Conservation (phyloP, 176 grass and related monocot genomes). For the Rhynchospora tenuis region DNA sequence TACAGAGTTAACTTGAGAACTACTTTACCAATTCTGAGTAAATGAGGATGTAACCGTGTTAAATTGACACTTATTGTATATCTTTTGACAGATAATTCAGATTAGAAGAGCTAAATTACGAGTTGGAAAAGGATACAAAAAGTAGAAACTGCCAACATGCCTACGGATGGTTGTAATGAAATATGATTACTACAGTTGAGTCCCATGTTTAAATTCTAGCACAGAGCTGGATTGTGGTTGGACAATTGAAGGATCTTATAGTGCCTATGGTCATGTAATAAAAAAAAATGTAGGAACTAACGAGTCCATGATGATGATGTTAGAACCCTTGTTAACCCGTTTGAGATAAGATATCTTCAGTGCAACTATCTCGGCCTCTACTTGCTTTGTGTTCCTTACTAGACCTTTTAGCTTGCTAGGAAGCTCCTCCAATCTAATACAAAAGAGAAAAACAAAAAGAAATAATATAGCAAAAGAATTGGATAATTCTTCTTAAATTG, state of each 20-base stretch:
- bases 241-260: not conserved
- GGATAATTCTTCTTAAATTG: not conserved
- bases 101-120: not conserved
- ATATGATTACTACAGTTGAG: not conserved
- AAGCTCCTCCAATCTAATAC: constrained; percentile 62
- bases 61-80: not conserved
- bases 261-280: not conserved
- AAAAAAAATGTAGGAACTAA: constrained; percentile 27
- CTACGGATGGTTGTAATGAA: not conserved
- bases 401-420: constrained; percentile 66
- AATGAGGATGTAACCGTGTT: not conserved
- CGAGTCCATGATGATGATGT: constrained; percentile 89
- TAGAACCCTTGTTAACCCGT: constrained; percentile 68
- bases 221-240: not conserved
- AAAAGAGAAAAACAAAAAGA: not conserved
- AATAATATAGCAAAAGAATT: not conserved
- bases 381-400: constrained; percentile 57
- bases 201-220: not conserved
- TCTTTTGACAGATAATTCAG: not conserved
- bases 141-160: not conserved
- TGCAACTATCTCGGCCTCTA: constrained; percentile 75
- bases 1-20: not conserved
- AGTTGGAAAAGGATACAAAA: not conserved
- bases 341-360: constrained; percentile 93
- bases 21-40: not conserved